Conservation (phyloP, 225 moss, liverwort and hornwort species). For the Marchantia paleacea region DNA sequence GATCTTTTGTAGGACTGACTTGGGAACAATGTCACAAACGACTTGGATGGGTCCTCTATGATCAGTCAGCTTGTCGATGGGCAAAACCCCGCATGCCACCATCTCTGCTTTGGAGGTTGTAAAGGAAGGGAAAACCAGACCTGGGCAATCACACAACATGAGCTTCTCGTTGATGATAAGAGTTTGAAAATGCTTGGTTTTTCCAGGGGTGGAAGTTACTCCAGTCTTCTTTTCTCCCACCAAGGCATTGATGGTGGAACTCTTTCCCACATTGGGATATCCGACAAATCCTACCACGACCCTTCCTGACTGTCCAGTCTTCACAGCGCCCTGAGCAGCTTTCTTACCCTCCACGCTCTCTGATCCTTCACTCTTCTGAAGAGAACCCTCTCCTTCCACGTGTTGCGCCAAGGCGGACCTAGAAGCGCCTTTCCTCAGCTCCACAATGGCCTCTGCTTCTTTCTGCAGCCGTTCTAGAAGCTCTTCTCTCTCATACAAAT, state of each 20-base stretch:
- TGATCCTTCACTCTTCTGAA: slow-evolving; percentile 27
- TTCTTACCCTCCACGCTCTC: slow-evolving; percentile 37
- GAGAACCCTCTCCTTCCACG: slow-evolving; percentile 25
- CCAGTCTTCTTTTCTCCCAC: slow-evolving; percentile 98
- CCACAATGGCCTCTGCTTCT: slow-evolving; percentile 72
- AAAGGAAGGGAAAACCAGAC: slow-evolving; percentile 91
- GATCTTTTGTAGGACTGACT: slow-evolving; percentile 55
- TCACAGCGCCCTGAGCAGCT: slow-evolving; percentile 20
- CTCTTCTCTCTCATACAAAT: slow-evolving; percentile 68
- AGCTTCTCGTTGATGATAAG: slow-evolving; percentile 86
- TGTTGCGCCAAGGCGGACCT: slow-evolving; percentile 63
- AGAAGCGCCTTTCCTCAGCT: slow-evolving; percentile 47
- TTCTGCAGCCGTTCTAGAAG: slow-evolving; percentile 72
- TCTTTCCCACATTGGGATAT: slow-evolving; percentile 98
- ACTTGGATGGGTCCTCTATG: slow-evolving; percentile 95
- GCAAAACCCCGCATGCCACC: slow-evolving; percentile 94
- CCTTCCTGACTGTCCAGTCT: slow-evolving; percentile 44
- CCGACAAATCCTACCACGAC: slow-evolving; percentile 97
- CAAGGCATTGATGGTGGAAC: slow-evolving; percentile 93
- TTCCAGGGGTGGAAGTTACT: slow-evolving; percentile 95
- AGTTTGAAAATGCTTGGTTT: slow-evolving; percentile 97
- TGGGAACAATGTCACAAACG: slow-evolving; percentile 74
- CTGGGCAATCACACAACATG: slow-evolving; percentile 94
- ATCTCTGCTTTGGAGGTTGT: slow-evolving; percentile 88
- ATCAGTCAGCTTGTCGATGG: slow-evolving; percentile 90